Evolutionary conservation across 1,284 basidiomycete genomes (phyloP).

Genomic region (Puccinia horiana): DNA sequence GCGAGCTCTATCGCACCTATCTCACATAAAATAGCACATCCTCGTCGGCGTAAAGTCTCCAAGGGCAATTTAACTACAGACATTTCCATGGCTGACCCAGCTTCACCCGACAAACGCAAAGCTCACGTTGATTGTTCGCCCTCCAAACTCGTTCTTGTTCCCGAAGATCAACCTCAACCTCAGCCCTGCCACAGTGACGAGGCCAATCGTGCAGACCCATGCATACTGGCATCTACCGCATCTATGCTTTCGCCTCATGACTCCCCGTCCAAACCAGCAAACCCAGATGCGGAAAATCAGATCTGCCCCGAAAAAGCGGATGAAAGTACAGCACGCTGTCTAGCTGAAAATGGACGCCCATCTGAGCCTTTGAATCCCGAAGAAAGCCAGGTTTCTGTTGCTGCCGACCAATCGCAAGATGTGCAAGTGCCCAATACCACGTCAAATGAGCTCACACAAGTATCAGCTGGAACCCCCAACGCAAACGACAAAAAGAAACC

Average conservation of each 20-base stretch:
- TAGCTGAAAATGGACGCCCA: background rate
- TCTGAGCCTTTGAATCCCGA: background rate
- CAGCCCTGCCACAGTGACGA: background rate
- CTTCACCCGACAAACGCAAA: background rate
- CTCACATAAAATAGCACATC: slow-evolving; percentile 17
- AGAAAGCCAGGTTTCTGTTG: background rate
- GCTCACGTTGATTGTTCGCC: background rate
- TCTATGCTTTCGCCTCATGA: background rate
- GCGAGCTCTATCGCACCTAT: slow-evolving; percentile 33
- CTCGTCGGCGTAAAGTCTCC: slow-evolving; percentile 34
- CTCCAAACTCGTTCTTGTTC: slow-evolving; percentile 4
- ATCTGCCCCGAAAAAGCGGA: background rate
- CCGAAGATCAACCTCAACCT: background rate
- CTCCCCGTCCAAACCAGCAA: background rate
- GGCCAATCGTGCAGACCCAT: background rate
- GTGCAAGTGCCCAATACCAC: background rate
- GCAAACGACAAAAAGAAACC: slow-evolving; percentile 29
- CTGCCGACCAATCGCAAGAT: background rate
- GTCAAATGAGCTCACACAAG: background rate
- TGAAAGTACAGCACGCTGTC: background rate
- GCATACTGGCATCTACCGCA: background rate
- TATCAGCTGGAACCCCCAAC: background rate
- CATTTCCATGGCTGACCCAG: background rate
- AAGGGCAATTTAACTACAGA: slow-evolving; percentile 1
- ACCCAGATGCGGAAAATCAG: background rate